Percentiles rank a stretch among this genome's conserved stretches.
phyloP scores from a whole-genome alignment of 495 filamentous ascomycete species.

The Neohortaea acidophila region DNA sequence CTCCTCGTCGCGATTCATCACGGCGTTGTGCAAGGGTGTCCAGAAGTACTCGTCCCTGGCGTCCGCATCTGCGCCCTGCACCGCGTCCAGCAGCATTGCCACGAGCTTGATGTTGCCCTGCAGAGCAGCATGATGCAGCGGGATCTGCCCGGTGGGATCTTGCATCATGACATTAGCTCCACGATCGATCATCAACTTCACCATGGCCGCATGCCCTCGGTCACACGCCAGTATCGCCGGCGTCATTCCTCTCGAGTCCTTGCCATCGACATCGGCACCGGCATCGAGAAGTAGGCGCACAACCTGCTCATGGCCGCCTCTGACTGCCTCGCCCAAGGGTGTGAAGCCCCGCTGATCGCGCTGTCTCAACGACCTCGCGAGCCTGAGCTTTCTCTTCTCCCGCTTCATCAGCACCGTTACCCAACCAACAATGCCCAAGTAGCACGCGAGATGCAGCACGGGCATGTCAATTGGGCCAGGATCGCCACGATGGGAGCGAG shows the following conservation, averaged over 20 bases:
- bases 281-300: background rate
- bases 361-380: background rate
- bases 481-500: background rate
- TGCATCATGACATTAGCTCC: conserved; percentile 1
- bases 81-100: too few species aligned
- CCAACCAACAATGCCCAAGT: background rate
- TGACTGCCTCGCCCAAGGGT: background rate
- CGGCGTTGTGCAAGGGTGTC: background rate
- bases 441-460: background rate
- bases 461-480: background rate
- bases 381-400: background rate
- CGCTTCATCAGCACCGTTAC: background rate
- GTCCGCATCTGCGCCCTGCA: too few species aligned
- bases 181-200: background rate
- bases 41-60: background rate
- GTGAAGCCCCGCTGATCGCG: background rate
- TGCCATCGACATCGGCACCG: background rate
- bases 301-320: background rate
- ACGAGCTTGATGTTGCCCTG: too few species aligned
- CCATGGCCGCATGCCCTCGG: background rate
- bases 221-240: background rate
- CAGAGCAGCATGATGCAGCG: too few species aligned
- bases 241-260: background rate
- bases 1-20: background rate
- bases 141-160: too few species aligned